Evolutionary conservation across 306 rosid species (phyloP), one percentile per base, ranked within the genome.

Genomic region (Myrica gale): DNA sequence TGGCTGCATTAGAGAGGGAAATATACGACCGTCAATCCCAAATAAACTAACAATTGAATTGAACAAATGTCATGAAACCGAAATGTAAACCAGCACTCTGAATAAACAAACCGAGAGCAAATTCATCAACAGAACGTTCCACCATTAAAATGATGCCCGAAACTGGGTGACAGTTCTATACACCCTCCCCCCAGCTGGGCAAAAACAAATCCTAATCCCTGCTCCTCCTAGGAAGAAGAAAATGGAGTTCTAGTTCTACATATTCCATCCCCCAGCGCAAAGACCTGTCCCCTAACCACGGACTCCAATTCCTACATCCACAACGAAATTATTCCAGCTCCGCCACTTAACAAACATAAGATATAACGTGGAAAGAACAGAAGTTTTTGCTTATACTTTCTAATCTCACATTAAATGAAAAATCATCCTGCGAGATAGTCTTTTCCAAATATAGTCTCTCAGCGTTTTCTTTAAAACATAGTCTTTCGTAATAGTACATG

Each of bases 1-100:
- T 39, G 99, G 91, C 99, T 96, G 97, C 83, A 92, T 52, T 68
- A 73, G 77, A 86, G 68, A 83, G 53, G 85, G 80, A 68, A 72
- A 78, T 48, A 69, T 70, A 55, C 63, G 46, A 73, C 44, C 37
- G 71, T 71, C 82, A 84, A 75, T 54, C 78, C 67, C 69, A 80
- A 58, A 23, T 26, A 26, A 26, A 26, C 32, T 26, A 26, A 26
- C 32, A 26, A 26, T 26, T 26, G 32, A 0, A 26, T 26, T 26
- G 32, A 26, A 1, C 32, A 71, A 78, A 52, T 69, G 39, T 50
- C 63, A 70, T 26, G 13, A 19, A 37, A 57, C 37, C 63, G 16
- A 56, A 56, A 37, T 39, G 6, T 37, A 11, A 39, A 39, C 39
- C 11, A 12, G 62, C 51, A 70, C 23, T 68, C 58, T 72, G 26